phyloP scores from a whole-genome alignment of 257 asterid species.

The Ehretia macrophylla region DNA sequence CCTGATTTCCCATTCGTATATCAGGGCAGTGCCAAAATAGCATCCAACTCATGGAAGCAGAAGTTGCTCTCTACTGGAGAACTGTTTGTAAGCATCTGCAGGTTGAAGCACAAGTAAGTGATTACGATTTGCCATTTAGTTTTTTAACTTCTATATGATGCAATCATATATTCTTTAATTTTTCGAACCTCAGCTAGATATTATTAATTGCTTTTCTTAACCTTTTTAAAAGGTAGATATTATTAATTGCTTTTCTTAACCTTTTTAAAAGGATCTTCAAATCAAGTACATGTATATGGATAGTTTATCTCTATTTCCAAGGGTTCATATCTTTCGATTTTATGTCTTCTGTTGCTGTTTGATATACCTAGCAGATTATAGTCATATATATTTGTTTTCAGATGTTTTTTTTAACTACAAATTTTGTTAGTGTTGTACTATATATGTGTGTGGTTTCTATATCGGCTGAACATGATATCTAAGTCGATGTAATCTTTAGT shows the following conservation, averaged over 20 bases:
- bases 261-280: background rate
- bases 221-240: background rate
- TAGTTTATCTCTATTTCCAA: no score
- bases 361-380: no score
- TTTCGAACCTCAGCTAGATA: background rate
- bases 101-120: conserved; percentile 78
- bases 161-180: background rate
- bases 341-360: no score
- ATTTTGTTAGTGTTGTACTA: no score
- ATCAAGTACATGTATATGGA: no score
- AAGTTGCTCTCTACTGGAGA: conserved; percentile 86
- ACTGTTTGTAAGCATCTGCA: conserved; percentile 74
- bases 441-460: no score
- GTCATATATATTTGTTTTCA: no score
- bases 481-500: no score
- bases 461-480: no score
- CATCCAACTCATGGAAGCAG: conserved; percentile 75
- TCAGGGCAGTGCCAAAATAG: conserved; percentile 45
- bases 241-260: background rate
- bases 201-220: background rate
- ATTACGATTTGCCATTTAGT: background rate
- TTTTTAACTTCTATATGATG: conserved; percentile 5
- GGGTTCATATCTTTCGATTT: no score
- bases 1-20: background rate
- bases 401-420: no score